Evolutionary conservation across 371 early-diverging fungal genomes (phyloP).

Genomic region (Mucor circinelloides): DNA sequence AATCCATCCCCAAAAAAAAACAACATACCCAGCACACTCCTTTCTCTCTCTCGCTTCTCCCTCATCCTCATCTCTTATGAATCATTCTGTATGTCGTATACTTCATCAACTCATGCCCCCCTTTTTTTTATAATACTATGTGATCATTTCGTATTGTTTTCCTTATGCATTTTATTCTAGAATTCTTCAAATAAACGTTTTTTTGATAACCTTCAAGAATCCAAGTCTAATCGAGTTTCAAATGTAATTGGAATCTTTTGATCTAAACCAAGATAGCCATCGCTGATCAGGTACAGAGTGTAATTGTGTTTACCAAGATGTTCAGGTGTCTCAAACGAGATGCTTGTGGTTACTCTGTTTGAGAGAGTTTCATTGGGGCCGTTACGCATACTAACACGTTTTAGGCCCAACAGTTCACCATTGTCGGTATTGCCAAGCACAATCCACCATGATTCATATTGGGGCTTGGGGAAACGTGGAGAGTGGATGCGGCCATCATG

Average conservation of each 20-base stretch:
- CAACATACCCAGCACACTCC: background rate
- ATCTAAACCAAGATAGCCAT: constrained; percentile 86
- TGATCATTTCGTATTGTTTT: constrained; percentile 1
- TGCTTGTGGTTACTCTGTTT: constrained; percentile 41
- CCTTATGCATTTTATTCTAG: constrained; percentile 5
- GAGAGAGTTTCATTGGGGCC: constrained; percentile 51
- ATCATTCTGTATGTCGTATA: constrained; percentile 24
- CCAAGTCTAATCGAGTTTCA: constrained; percentile 42
- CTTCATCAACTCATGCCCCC: constrained; percentile 9
- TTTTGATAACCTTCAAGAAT: constrained; percentile 2
- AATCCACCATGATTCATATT: constrained; percentile 92
- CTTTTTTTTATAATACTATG: background rate
- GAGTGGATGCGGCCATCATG: constrained; percentile 71
- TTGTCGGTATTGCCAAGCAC: constrained; percentile 69
- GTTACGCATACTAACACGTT: constrained; percentile 73
- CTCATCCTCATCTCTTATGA: constrained; percentile 7
- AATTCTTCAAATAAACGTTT: background rate
- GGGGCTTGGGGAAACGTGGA: constrained; percentile 86
- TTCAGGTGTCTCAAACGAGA: constrained; percentile 71
- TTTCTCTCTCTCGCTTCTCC: constrained; percentile 8
- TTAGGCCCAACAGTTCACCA: constrained; percentile 76
- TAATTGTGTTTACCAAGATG: constrained; percentile 64
- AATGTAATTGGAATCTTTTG: constrained; percentile 59
- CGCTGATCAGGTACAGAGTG: constrained; percentile 67
- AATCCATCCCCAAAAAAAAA: constrained; percentile 11